Evolutionary conservation across 352 stramenopile species (phyloP).

Genomic region (Globisporangium abappressorium): DNA sequence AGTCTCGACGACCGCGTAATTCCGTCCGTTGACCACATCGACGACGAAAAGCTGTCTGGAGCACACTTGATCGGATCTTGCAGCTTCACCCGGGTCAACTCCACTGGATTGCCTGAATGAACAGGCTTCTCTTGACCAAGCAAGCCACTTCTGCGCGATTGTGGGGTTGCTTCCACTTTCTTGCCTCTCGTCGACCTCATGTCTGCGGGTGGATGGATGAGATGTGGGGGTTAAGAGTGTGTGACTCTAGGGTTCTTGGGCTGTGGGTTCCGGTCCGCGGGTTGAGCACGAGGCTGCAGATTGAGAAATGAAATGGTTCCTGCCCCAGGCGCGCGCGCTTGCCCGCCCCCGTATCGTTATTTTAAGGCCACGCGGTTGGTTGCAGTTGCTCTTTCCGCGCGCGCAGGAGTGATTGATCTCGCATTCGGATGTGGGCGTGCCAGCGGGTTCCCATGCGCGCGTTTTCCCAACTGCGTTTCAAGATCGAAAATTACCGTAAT

Average conservation of each 20-base stretch:
- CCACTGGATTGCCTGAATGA: conserved; percentile 41
- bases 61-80: conserved; percentile 41
- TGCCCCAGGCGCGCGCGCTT: conserved; percentile 7
- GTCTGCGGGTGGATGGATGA: conserved; percentile 13
- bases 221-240: background rate
- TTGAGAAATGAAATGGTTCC: conserved; percentile 45
- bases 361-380: conserved; percentile 22
- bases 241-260: conserved; percentile 1
- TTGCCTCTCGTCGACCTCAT: conserved; percentile 43
- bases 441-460: background rate
- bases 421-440: background rate
- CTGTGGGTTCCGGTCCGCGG: conserved; percentile 15
- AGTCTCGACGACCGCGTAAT: conserved; percentile 48
- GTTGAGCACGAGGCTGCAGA: conserved; percentile 39
- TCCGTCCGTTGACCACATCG: conserved; percentile 63
- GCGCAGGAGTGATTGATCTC: conserved; percentile 8
- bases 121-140: conserved; percentile 33
- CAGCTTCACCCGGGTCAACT: conserved; percentile 55
- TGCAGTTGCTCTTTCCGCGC: conserved; percentile 16
- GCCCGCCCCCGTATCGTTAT: conserved; percentile 21
- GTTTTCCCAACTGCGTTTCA: conserved; percentile 16
- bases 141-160: conserved; percentile 14
- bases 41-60: conserved; percentile 28
- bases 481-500: conserved; percentile 16
- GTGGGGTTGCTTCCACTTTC: background rate